These are phyloP conservation scores for Pyrus bretschneideri DNA, from an alignment of 306 rosid species.

Conservation along the genomic window DNA sequence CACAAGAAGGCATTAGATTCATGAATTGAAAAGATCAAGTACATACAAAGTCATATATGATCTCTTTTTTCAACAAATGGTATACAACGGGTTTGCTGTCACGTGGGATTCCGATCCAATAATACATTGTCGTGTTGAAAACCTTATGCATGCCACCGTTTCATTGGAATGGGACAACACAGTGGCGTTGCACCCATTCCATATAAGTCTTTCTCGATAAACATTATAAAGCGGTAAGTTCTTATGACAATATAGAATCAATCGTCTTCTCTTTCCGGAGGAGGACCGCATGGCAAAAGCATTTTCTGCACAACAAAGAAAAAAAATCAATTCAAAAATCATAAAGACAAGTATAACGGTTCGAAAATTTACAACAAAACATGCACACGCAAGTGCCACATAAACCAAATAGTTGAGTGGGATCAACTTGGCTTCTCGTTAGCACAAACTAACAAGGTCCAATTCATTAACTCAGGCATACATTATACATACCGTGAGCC, in stretches of 20 bases:
- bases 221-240: background rate
- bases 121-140: background rate
- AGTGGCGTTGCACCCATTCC: too few species aligned
- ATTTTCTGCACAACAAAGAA: conserved; percentile 50
- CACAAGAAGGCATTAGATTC: background rate
- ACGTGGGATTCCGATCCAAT: background rate
- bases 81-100: background rate
- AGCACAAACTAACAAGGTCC: background rate
- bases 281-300: conserved; percentile 93
- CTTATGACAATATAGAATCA: conserved; percentile 12
- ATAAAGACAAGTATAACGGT: background rate
- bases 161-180: background rate
- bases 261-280: conserved; percentile 91
- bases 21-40: background rate
- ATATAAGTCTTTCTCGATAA: background rate
- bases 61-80: background rate
- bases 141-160: background rate
- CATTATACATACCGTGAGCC: background rate
- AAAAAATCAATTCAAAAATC: background rate
- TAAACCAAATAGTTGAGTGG: too few species aligned
- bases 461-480: background rate
- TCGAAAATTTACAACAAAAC: background rate
- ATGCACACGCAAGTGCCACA: background rate
- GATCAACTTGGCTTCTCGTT: too few species aligned
- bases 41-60: background rate